Evolutionary conservation across 768 basidiomycete genomes (phyloP).

Genomic region (Tricholoma hemisulphureum): DNA sequence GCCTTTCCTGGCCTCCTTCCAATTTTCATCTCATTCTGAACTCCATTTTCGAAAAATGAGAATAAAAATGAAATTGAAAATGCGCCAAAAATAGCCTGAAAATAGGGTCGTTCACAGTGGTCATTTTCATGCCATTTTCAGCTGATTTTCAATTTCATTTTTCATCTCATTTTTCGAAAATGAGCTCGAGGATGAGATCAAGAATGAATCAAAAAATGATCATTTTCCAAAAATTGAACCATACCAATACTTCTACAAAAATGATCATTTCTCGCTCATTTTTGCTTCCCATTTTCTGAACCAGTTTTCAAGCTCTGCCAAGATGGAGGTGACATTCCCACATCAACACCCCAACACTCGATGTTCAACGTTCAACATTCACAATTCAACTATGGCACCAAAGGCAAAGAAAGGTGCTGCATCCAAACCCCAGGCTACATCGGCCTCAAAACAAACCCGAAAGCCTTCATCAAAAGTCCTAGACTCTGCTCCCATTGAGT

Average conservation of each 20-base stretch:
- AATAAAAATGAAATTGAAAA: too few species aligned
- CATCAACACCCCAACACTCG: too few species aligned
- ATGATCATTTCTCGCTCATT: background rate
- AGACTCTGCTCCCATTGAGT: background rate
- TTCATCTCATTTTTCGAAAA: background rate
- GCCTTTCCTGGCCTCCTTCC: too few species aligned
- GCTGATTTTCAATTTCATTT: background rate
- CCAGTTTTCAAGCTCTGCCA: background rate
- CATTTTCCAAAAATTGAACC: background rate
- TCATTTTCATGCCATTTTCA: background rate
- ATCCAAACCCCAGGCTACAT: background rate
- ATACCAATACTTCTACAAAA: background rate
- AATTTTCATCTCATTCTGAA: too few species aligned
- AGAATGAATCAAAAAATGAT: too few species aligned
- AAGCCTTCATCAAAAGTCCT: background rate
- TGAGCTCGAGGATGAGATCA: background rate
- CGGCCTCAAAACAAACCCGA: background rate
- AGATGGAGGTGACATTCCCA: background rate
- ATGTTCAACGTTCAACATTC: too few species aligned
- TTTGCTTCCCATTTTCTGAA: background rate
- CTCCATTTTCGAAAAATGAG: too few species aligned
- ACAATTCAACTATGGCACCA: background rate
- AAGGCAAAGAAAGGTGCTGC: background rate
- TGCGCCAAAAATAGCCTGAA: too few species aligned
- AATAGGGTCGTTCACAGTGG: background rate